Base-by-base conservation (phyloP, 768 basidiomycete genomes). In the Mycena galericulata region DNA sequence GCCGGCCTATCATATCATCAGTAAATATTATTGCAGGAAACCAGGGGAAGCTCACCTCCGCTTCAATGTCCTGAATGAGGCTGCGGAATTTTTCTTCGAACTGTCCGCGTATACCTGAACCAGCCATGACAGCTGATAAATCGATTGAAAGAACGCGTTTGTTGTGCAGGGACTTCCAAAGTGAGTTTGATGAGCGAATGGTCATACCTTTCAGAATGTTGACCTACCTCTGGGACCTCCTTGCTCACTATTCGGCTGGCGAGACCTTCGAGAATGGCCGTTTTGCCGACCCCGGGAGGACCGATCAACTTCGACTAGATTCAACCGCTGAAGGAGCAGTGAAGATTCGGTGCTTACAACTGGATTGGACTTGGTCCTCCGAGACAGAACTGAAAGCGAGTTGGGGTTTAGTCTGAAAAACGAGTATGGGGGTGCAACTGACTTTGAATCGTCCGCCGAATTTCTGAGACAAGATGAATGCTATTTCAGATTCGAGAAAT, bases 21-120 rank as follows among this genome's bases (percentile, higher is more conserved):
- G 60, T 27, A 20, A 56, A 62, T 70, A 56, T 76, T 30, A 0
- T 49, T 26, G n/a, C 20, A 14, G 34, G 24, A n/a, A 68, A 11
- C 15, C 4, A 14, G 18, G n/a, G 30, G 38, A 18, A 11, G 15
- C 53, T 15, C 38, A 54, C 89, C 82, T 95, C 92, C 15, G 90
- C 93, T 76, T 96, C 95, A 64, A 98, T 97, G 74, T 98, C 96
- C 29, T 87, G 87, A n/a, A 97, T 82, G 2, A 98, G 83, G 0
- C 90, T 92, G 77, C 97, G 96, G 86, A 97, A 96, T 72, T 95
- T 95, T 77, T 95, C 94, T 73, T 98, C 96, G 59, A 97, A 97
- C 72, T 96, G 93, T 2, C 96, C 96, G 45, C 96, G 89, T 58
- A 97, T 92, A 0, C 95, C 95, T 1, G 95, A 94, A 1, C 96